Evolutionary conservation across 345 rosid genomes (phyloP).

Genomic region (Ceriops tagal): DNA sequence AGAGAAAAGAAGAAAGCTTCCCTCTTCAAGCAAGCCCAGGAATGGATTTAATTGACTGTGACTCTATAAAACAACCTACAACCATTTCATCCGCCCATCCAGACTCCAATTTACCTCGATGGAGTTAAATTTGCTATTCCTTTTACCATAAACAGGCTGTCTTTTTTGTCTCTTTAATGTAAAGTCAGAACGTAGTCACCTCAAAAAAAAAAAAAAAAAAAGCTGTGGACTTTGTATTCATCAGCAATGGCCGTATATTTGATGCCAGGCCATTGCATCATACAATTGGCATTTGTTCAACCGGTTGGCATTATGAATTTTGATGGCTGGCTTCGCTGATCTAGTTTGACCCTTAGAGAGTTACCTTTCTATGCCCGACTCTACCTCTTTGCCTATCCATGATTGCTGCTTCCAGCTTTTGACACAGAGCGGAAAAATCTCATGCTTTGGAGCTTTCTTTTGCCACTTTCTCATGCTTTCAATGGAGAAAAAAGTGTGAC

Average conservation of each 20-base stretch:
- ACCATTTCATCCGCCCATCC: background rate
- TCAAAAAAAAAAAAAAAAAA: too few relatives aligned
- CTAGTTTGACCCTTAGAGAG: conserved; percentile 9
- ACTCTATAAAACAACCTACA: background rate
- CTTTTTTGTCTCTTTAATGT: too few relatives aligned
- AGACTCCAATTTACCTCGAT: background rate
- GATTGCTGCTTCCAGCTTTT: conserved; percentile 13
- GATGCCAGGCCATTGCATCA: background rate
- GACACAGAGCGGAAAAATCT: conserved; percentile 11
- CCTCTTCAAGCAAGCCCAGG: conserved; percentile 17
- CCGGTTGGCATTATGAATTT: background rate
- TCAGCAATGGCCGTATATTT: too few relatives aligned
- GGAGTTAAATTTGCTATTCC: too few relatives aligned
- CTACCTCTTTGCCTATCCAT: background rate
- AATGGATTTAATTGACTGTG: background rate
- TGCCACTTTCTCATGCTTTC: background rate
- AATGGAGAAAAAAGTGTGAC: background rate
- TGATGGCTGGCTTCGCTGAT: conserved; percentile 7
- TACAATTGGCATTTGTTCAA: background rate
- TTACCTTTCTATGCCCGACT: conserved; percentile 11
- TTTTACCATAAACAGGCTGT: too few relatives aligned
- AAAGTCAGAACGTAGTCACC: too few relatives aligned
- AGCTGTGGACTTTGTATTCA: too few relatives aligned
- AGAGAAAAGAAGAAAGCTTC: conserved; percentile 13
- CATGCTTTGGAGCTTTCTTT: conserved; percentile 12